Conservation (phyloP, 192 early-diverging fungal genomes). For the Globomyces pollinis-pini region DNA sequence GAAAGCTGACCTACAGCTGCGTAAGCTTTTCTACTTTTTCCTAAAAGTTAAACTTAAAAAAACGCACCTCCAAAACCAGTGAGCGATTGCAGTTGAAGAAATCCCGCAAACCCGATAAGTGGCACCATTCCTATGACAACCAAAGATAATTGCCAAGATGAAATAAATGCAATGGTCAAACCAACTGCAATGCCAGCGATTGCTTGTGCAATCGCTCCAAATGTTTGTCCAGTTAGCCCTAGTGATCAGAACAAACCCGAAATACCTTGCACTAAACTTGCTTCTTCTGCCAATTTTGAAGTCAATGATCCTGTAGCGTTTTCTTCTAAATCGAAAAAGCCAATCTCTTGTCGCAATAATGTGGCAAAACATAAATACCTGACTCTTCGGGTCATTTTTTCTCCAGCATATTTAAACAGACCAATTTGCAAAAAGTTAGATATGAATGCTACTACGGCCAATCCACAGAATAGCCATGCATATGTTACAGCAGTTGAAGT, state of each 20-base stretch:
- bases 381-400: constrained; percentile 57
- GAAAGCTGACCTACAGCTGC: constrained; percentile 61
- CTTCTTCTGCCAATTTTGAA: constrained; percentile 73
- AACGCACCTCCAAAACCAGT: constrained; percentile 55
- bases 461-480: constrained; percentile 51
- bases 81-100: constrained; percentile 52
- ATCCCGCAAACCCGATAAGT: constrained; percentile 56
- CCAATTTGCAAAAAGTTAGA: constrained; percentile 45
- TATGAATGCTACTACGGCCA: constrained; percentile 52
- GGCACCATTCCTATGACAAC: constrained; percentile 67
- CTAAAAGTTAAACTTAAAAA: too few relatives aligned
- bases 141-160: constrained; percentile 82
- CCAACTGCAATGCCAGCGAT: constrained; percentile 36
- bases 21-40: constrained; percentile 57
- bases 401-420: constrained; percentile 57
- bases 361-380: constrained; percentile 60
- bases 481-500: constrained; percentile 39
- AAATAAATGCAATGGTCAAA: constrained; percentile 35
- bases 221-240: constrained; percentile 35
- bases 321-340: constrained; percentile 65
- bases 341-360: constrained; percentile 81
- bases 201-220: constrained; percentile 45
- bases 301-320: constrained; percentile 64
- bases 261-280: constrained; percentile 41
- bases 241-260: too few relatives aligned